Conservation (phyloP, 1,284 basidiomycete species). For the Hypsizygus ulmarius region DNA sequence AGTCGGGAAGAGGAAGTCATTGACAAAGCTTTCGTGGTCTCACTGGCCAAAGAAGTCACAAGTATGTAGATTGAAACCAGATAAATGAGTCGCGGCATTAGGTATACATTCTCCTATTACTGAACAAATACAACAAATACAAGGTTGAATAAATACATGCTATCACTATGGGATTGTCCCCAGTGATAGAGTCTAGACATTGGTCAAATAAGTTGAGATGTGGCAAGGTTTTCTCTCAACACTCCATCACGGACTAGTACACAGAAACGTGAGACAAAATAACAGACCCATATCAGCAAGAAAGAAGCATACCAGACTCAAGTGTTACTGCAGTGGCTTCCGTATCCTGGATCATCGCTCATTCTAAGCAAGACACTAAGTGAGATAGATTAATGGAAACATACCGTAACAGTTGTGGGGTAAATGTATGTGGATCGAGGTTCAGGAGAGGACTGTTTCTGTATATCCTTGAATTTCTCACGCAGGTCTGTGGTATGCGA, state of each 20-base stretch:
- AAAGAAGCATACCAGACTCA: conserved; percentile 33
- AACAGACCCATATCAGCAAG: neutral
- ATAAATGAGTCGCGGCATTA: no score
- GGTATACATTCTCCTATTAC: no score
- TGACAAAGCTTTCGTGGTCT: no score
- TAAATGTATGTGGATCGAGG: conserved; percentile 42
- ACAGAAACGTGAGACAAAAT: neutral
- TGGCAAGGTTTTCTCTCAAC: conserved; percentile 41
- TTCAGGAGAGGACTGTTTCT: conserved; percentile 39
- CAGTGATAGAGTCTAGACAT: neutral
- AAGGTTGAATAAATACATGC: no score
- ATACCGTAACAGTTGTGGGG: conserved; percentile 47
- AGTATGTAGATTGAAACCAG: no score
- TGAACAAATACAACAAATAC: no score
- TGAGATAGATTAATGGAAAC: conserved; percentile 11
- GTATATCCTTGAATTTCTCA: conserved; percentile 48
- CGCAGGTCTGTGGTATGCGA: conserved; percentile 35
- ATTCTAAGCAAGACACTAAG: neutral
- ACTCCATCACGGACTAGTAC: conserved; percentile 45
- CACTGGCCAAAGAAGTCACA: no score
- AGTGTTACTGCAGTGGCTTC: conserved; percentile 45
- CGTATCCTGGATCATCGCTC: conserved; percentile 36
- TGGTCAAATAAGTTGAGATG: conserved; percentile 42
- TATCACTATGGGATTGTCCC: no score
- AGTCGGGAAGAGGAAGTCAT: no score